Percentiles rank a stretch among this genome's conserved stretches.
phyloP scores from a whole-genome alignment of 208 protist species.

The Crithidia mellificae region DNA sequence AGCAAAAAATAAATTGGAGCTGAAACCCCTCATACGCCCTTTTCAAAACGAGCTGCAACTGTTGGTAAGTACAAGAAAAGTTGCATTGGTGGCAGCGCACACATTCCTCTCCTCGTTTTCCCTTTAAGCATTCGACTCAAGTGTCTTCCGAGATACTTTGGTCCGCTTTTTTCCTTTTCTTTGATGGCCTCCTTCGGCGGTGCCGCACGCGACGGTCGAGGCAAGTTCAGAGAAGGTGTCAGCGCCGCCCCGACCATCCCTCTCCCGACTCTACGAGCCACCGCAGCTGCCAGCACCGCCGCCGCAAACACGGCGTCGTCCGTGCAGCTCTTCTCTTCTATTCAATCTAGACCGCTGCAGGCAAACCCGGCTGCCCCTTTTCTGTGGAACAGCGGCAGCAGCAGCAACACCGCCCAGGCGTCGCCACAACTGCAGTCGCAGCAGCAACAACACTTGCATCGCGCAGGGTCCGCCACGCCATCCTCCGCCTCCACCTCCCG shows the following conservation, averaged over 20 bases:
- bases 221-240: conserved; percentile 7
- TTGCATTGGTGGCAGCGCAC: too few relatives aligned
- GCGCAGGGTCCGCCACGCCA: neutral
- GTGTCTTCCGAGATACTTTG: too few relatives aligned
- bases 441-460: conserved; percentile 3
- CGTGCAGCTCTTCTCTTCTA: conserved; percentile 12
- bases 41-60: too few relatives aligned
- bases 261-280: neutral
- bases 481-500: conserved; percentile 17
- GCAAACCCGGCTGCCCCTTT: conserved; percentile 30
- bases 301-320: neutral
- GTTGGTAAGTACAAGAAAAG: too few relatives aligned
- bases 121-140: too few relatives aligned
- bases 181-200: neutral
- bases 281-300: neutral
- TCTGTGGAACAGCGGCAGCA: conserved; percentile 19
- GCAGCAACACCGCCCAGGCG: too few relatives aligned
- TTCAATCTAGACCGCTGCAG: conserved; percentile 37
- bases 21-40: too few relatives aligned
- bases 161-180: too few relatives aligned
- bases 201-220: conserved; percentile 5
- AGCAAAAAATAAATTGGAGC: too few relatives aligned
- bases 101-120: too few relatives aligned
- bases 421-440: too few relatives aligned
- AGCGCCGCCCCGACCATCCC: conserved; percentile 2